Conservation (phyloP, 106 monocot genomes). For the Agapanthus africanus region DNA sequence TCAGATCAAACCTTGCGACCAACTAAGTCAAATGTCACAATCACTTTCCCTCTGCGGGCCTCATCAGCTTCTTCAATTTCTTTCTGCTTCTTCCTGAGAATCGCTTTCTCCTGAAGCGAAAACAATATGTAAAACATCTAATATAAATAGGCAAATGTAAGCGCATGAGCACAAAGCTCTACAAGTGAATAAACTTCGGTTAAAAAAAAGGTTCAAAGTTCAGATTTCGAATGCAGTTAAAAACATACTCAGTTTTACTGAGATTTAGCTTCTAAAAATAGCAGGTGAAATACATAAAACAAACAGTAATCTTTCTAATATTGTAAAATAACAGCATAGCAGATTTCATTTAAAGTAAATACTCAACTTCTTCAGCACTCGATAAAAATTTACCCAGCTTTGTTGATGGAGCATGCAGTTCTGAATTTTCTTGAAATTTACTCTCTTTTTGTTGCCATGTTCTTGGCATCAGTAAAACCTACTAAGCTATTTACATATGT, state of each 20-base stretch:
- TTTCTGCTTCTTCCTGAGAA: constrained; percentile 52
- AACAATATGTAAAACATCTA: too few species aligned
- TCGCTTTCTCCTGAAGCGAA: constrained; percentile 62
- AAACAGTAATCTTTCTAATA: not conserved
- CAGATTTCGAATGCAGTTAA: too few species aligned
- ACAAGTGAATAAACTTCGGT: too few species aligned
- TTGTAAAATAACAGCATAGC: not conserved
- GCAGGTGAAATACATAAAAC: not conserved
- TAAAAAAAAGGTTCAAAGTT: too few species aligned
- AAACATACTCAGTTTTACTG: not conserved
- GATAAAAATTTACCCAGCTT: not conserved
- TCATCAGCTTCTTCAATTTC: constrained; percentile 77
- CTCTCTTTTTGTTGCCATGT: not conserved
- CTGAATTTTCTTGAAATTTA: not conserved
- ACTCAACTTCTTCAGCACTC: not conserved
- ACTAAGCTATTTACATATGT: not conserved
- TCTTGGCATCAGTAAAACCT: not conserved
- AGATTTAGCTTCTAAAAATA: not conserved
- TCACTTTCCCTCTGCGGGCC: constrained; percentile 48
- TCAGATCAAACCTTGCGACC: constrained; percentile 70
- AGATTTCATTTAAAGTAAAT: not conserved
- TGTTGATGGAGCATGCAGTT: not conserved
- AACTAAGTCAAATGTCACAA: constrained; percentile 94
- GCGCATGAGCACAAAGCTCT: too few species aligned
- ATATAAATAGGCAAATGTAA: too few species aligned